Evolutionary conservation across 345 rosid genomes (phyloP).

Genomic region (Rhodomyrtus tomentosa): DNA sequence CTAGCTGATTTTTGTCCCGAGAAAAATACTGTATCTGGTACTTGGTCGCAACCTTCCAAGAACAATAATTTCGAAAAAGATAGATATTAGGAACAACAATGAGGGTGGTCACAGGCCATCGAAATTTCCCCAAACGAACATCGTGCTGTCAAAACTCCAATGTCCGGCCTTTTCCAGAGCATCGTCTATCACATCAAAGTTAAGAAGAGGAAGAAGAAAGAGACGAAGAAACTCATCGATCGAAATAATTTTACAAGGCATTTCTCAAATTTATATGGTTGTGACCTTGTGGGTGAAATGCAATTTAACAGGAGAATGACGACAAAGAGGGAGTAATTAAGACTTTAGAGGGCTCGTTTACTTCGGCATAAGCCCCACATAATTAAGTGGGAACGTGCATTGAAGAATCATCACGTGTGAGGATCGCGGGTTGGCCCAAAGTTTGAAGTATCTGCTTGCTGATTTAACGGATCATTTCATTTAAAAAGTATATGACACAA

Average conservation of each 20-base stretch:
- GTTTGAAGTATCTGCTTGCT: neutral
- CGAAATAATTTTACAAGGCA: neutral
- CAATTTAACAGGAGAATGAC: neutral
- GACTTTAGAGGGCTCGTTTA: neutral
- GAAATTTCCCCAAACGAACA: neutral
- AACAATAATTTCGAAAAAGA: neutral
- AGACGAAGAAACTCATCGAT: neutral
- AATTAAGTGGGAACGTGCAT: neutral
- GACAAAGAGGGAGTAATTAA: neutral
- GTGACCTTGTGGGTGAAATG: neutral
- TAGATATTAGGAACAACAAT: neutral
- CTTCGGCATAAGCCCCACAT: neutral
- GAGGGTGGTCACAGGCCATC: neutral
- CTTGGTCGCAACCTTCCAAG: neutral
- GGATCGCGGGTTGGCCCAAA: neutral
- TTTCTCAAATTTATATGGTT: neutral
- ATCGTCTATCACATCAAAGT: neutral
- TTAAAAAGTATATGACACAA: neutral
- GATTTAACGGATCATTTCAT: neutral
- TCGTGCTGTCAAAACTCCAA: neutral
- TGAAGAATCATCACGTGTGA: neutral
- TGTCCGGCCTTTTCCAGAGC: neutral
- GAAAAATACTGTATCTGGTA: neutral
- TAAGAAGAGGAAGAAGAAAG: too few relatives aligned
- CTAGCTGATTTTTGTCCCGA: neutral